phyloP scores from a whole-genome alignment of 2,329 filamentous ascomycete species.

The Claviceps humidiphila region DNA sequence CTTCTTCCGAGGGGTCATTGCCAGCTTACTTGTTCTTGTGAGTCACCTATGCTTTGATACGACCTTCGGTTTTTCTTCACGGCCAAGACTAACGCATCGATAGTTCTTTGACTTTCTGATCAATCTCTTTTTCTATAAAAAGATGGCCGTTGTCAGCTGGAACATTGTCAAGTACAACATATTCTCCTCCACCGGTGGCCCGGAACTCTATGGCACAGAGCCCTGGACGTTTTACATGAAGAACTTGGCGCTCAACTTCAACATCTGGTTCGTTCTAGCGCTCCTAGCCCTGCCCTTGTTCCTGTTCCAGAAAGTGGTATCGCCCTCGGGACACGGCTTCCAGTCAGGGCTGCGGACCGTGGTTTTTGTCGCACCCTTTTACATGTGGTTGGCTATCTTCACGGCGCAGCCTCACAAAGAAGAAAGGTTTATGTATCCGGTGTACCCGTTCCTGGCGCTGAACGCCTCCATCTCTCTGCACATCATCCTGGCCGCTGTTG shows the following conservation, averaged over 20 bases:
- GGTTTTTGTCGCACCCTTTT: slow-evolving; percentile 74
- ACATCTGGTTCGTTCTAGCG: slow-evolving; percentile 80
- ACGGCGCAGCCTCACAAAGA: slow-evolving; percentile 92
- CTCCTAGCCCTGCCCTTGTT: slow-evolving; percentile 63
- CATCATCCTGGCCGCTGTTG: slow-evolving; percentile 62
- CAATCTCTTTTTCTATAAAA: slow-evolving; percentile 78
- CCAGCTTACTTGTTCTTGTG: slow-evolving; percentile 58
- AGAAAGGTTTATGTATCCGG: slow-evolving; percentile 96
- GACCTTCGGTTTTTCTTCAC: background rate
- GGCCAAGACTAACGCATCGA: background rate
- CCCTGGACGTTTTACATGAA: slow-evolving; percentile 94
- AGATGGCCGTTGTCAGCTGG: slow-evolving; percentile 63
- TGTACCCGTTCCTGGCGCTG: slow-evolving; percentile 78
- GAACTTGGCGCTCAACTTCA: slow-evolving; percentile 88
- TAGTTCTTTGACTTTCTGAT: slow-evolving; percentile 56
- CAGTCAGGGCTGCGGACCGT: slow-evolving; percentile 62
- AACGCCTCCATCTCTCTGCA: slow-evolving; percentile 81
- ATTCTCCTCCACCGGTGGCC: slow-evolving; percentile 68
- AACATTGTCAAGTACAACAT: slow-evolving; percentile 97
- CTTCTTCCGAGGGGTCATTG: slow-evolving; percentile 52
- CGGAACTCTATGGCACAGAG: slow-evolving; percentile 88
- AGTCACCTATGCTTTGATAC: slow-evolving; percentile 13
- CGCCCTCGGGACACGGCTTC: slow-evolving; percentile 46
- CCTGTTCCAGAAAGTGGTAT: slow-evolving; percentile 54
- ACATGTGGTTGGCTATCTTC: slow-evolving; percentile 88